phyloP scores from a whole-genome alignment of 257 asterid genomes.

The Nicotiana tabacum region DNA sequence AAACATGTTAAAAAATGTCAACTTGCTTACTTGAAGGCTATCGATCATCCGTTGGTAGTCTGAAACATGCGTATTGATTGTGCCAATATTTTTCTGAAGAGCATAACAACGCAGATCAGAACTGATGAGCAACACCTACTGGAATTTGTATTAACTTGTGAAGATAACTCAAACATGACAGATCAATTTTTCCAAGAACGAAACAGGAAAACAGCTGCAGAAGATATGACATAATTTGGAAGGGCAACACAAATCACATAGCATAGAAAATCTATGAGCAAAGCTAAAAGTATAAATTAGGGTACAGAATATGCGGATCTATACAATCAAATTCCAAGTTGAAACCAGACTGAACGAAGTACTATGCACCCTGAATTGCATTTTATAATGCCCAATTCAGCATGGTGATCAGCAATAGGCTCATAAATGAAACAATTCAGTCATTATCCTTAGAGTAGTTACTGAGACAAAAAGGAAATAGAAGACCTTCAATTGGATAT shows the following conservation, averaged over 20 bases:
- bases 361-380: not conserved
- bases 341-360: not conserved
- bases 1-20: slow-evolving; percentile 10
- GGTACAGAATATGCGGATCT: not conserved
- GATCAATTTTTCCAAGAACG: slow-evolving; percentile 3
- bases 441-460: not conserved
- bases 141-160: not conserved
- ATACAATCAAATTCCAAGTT: not conserved
- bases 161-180: slow-evolving; percentile 4
- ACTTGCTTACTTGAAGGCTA: slow-evolving; percentile 51
- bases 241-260: not conserved
- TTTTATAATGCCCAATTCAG: not conserved
- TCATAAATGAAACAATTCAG: not conserved
- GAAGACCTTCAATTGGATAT: not conserved
- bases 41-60: slow-evolving; percentile 94
- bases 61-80: slow-evolving; percentile 69
- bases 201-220: not conserved
- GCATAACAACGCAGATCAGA: slow-evolving; percentile 22
- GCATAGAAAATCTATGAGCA: not conserved
- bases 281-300: not conserved
- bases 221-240: not conserved
- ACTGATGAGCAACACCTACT: not conserved
- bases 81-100: slow-evolving; percentile 86
- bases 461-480: not conserved
- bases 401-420: not conserved